phyloP scores from a whole-genome alignment of 805 yeast species.

The Cyberlindnera maritima region DNA sequence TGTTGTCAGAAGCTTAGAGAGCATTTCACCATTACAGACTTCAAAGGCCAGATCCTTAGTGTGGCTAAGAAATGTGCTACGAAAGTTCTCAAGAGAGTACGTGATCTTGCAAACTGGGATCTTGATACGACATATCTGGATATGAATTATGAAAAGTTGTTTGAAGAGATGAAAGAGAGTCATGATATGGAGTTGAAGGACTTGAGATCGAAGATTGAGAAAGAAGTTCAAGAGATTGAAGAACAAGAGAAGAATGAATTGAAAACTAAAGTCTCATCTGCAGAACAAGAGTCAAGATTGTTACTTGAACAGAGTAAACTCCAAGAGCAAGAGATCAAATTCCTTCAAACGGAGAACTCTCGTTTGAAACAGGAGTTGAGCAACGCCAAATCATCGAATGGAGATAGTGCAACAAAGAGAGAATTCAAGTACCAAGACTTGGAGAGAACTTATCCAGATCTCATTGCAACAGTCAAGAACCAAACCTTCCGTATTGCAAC shows the following conservation, averaged over 20 bases:
- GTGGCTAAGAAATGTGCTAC: not conserved
- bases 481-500: conserved; percentile 8
- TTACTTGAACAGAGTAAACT: not conserved
- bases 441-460: conserved; percentile 10
- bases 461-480: conserved; percentile 5
- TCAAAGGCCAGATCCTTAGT: too few relatives aligned
- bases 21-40: too few relatives aligned
- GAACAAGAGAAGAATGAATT: not conserved
- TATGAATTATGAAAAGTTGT: conserved; percentile 6
- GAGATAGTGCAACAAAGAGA: too few relatives aligned
- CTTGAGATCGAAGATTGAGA: conserved; percentile 3
- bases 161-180: not conserved
- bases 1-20: too few relatives aligned
- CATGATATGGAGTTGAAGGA: conserved; percentile 1
- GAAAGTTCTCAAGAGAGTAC: conserved; percentile 7
- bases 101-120: conserved; percentile 2
- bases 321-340: conserved; percentile 1
- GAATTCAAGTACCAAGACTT: conserved; percentile 2
- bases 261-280: not conserved
- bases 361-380: too few relatives aligned
- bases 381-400: too few relatives aligned
- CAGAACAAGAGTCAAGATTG: not conserved
- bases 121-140: conserved; percentile 9
- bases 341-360: not conserved
- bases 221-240: conserved; percentile 1